Percentiles rank a stretch among this genome's conserved stretches.
Evolutionary conservation across 1,139 yeast species (phyloP).

Genomic region (Yamadazyma conglobata): DNA sequence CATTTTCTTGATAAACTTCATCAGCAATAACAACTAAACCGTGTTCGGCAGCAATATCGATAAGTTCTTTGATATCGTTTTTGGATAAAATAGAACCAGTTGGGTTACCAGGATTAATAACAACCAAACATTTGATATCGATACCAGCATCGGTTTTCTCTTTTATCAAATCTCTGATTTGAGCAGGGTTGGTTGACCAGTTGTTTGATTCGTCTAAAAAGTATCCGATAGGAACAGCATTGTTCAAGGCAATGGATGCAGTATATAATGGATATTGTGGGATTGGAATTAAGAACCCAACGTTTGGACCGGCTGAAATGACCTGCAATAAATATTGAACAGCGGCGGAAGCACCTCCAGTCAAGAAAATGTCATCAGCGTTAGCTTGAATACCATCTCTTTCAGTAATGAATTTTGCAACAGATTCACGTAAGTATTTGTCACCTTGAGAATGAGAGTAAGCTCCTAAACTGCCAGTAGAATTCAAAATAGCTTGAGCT

Average conservation of each 20-base stretch:
- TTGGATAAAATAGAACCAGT: constrained; percentile 79
- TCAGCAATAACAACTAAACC: constrained; percentile 93
- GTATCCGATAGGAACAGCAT: constrained; percentile 84
- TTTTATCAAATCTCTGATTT: constrained; percentile 55
- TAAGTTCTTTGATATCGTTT: constrained; percentile 64
- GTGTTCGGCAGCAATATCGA: constrained; percentile 76
- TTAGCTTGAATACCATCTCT: constrained; percentile 55
- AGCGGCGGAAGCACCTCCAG: constrained; percentile 93
- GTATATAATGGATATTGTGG: constrained; percentile 98
- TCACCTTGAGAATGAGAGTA: constrained; percentile 93
- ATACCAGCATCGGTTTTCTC: constrained; percentile 54
- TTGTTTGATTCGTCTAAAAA: constrained; percentile 71
- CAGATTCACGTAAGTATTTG: constrained; percentile 61
- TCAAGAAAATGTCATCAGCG: constrained; percentile 73
- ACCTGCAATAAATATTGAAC: constrained; percentile 74
- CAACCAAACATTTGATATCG: constrained; percentile 75
- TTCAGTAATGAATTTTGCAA: constrained; percentile 71
- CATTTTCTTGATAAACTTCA: constrained; percentile 94
- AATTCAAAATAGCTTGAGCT: constrained; percentile 56
- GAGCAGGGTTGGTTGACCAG: constrained; percentile 80
- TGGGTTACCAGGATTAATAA: constrained; percentile 97
- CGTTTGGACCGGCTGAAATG: constrained; percentile 58
- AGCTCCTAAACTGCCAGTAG: constrained; percentile 86
- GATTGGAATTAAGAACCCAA: constrained; percentile 91
- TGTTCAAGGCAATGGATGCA: constrained; percentile 80